These are phyloP conservation scores for Ammopiptanthus mongolicus DNA, from an alignment of 306 rosid genomes.

Conservation along the genomic window DNA sequence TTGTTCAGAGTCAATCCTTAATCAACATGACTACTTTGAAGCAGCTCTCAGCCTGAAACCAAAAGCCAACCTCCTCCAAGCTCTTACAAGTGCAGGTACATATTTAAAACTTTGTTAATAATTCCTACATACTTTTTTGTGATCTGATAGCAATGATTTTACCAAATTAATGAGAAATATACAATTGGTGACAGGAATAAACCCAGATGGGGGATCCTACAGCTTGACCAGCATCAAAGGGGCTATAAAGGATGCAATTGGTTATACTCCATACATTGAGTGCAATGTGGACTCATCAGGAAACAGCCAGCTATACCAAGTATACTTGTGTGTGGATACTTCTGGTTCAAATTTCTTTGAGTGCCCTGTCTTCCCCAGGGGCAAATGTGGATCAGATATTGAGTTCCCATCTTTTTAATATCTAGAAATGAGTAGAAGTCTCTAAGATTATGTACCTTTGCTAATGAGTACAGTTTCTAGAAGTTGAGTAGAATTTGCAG, in stretches of 20 bases:
- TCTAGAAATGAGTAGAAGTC: not conserved
- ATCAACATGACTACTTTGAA: conserved; percentile 61
- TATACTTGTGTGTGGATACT: conserved; percentile 49
- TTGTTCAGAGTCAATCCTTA: conserved; percentile 60
- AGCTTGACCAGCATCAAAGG: conserved; percentile 33
- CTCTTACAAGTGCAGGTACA: conserved; percentile 49
- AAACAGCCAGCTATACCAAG: conserved; percentile 41
- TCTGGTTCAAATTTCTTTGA: conserved; percentile 33
- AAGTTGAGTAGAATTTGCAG: not conserved
- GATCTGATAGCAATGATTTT: not conserved
- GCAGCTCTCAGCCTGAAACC: conserved; percentile 47
- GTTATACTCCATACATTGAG: conserved; percentile 33
- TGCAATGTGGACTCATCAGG: conserved; percentile 48
- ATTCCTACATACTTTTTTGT: not conserved
- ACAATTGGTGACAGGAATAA: conserved; percentile 30
- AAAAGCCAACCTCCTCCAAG: conserved; percentile 44
- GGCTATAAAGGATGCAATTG: conserved; percentile 33
- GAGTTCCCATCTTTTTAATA: conserved; percentile 48
- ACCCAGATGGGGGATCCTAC: conserved; percentile 42
- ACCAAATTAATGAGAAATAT: not conserved
- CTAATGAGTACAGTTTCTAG: no score
- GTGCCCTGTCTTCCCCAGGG: conserved; percentile 42
- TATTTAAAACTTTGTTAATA: not conserved
- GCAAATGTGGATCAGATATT: conserved; percentile 34
- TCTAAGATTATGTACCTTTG: not conserved